Evolutionary conservation across 2,329 filamentous ascomycete genomes (phyloP).

Genomic region (Hymenoscyphus repandus): DNA sequence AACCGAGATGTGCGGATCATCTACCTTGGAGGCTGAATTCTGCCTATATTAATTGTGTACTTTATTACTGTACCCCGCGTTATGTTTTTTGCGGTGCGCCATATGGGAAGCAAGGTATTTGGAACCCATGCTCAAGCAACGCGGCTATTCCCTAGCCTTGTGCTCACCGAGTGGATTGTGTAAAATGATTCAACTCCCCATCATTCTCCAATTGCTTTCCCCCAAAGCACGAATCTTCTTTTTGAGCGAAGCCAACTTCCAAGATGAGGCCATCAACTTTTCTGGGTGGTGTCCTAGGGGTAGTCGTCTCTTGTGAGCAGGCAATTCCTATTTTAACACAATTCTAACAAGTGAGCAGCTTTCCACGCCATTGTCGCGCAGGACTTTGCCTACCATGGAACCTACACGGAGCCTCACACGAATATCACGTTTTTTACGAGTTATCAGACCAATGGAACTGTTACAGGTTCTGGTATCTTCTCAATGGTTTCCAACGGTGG

Average conservation of each 20-base stretch:
- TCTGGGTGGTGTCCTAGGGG: slow-evolving; percentile 18
- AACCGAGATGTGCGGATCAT: neutral
- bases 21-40: neutral
- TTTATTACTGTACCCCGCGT: neutral
- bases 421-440: slow-evolving; percentile 51
- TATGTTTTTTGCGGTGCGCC: neutral
- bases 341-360: slow-evolving; percentile 15
- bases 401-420: slow-evolving; percentile 42
- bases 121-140: neutral
- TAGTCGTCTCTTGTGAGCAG: slow-evolving; percentile 22
- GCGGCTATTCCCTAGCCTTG: neutral
- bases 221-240: neutral
- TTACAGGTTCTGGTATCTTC: slow-evolving; percentile 29
- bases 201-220: neutral
- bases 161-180: neutral
- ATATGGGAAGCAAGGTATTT: neutral
- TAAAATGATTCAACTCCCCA: neutral
- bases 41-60: neutral
- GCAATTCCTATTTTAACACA: neutral
- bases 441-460: slow-evolving; percentile 36
- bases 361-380: slow-evolving; percentile 20
- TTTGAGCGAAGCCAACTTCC: neutral
- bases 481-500: slow-evolving; percentile 33
- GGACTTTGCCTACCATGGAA: slow-evolving; percentile 27
- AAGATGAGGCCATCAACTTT: slow-evolving; percentile 23